phyloP scores from a whole-genome alignment of 164 flowering plant genomes.

The Akebia trifoliata region DNA sequence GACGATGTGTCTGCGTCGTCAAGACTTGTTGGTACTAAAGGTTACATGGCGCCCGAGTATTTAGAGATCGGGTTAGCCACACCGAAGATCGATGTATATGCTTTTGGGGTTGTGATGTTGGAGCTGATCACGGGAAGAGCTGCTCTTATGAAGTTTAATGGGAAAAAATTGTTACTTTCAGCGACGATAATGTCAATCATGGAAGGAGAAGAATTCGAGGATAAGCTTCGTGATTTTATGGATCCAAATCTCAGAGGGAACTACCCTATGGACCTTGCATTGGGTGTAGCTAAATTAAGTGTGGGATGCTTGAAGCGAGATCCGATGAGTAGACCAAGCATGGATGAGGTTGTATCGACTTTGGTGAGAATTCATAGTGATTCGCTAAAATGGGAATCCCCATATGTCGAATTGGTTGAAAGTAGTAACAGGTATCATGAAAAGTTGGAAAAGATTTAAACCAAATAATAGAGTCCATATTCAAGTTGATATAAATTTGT shows the following conservation, averaged over 20 bases:
- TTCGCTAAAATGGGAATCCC: conserved; percentile 8
- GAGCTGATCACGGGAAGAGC: conserved; percentile 55
- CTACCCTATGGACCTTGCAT: conserved; percentile 12
- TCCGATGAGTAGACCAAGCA: conserved; percentile 40
- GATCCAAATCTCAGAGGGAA: conserved; percentile 27
- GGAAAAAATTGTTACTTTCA: conserved; percentile 25
- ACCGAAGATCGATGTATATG: conserved; percentile 56
- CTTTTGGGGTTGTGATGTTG: conserved; percentile 69
- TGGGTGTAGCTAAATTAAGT: conserved; percentile 24
- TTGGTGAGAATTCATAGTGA: conserved; percentile 29
- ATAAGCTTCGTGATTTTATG: conserved; percentile 22
- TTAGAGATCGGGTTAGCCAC: conserved; percentile 37
- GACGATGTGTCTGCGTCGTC: conserved; percentile 8
- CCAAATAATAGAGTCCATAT: too few species aligned
- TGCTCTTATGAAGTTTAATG: conserved; percentile 23
- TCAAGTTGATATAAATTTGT: too few species aligned
- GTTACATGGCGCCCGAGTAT: conserved; percentile 74
- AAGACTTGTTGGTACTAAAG: conserved; percentile 34
- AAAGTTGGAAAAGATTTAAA: too few species aligned
- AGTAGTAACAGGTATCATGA: too few species aligned
- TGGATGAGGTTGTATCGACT: conserved; percentile 31
- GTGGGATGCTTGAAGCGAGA: conserved; percentile 33
- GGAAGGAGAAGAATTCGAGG: conserved; percentile 23
- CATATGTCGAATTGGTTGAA: too few species aligned
- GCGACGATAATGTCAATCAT: conserved; percentile 15